These are phyloP conservation scores for Taphrina flavorubra DNA, from an alignment of 1,139 yeast genomes.

Conservation along the genomic window DNA sequence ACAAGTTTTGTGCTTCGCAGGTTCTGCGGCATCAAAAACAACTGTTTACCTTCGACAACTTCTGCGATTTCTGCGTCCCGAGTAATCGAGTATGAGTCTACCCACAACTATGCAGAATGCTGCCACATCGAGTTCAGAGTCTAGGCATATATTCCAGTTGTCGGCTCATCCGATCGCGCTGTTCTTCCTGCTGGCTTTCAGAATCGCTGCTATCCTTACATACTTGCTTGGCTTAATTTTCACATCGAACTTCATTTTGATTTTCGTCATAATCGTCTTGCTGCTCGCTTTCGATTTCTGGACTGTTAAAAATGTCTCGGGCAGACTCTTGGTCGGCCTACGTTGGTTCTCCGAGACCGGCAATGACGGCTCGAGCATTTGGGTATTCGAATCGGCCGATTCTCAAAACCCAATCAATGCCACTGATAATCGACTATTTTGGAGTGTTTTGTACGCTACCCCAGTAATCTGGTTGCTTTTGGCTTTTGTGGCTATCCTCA, in stretches of 20 bases:
- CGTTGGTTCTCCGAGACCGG: conserved; percentile 72
- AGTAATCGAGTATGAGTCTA: conserved; percentile 19
- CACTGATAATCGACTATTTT: conserved; percentile 85
- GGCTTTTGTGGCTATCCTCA: conserved; percentile 76
- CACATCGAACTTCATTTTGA: conserved; percentile 69
- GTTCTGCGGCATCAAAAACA: no score
- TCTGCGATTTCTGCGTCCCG: neutral
- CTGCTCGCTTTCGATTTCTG: conserved; percentile 88
- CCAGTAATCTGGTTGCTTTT: conserved; percentile 78
- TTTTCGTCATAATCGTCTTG: conserved; percentile 77
- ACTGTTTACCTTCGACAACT: no score
- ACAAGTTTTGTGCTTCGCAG: no score
- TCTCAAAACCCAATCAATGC: conserved; percentile 85
- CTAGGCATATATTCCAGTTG: conserved; percentile 45
- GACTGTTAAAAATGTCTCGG: conserved; percentile 89
- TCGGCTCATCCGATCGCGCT: conserved; percentile 87
- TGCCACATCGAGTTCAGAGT: neutral
- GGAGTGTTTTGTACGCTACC: conserved; percentile 76
- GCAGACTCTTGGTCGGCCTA: conserved; percentile 84
- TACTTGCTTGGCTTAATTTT: conserved; percentile 75
- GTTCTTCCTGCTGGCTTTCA: conserved; percentile 65
- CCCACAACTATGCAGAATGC: conserved; percentile 27
- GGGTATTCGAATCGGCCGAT: conserved; percentile 90
- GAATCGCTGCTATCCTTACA: conserved; percentile 66
- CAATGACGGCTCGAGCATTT: conserved; percentile 69